A percentile compares a stretch with the other conserved stretches of the same genome.
Conservation (phyloP, 2,329 filamentous ascomycete genomes). For the Leptographium galeiforme region DNA sequence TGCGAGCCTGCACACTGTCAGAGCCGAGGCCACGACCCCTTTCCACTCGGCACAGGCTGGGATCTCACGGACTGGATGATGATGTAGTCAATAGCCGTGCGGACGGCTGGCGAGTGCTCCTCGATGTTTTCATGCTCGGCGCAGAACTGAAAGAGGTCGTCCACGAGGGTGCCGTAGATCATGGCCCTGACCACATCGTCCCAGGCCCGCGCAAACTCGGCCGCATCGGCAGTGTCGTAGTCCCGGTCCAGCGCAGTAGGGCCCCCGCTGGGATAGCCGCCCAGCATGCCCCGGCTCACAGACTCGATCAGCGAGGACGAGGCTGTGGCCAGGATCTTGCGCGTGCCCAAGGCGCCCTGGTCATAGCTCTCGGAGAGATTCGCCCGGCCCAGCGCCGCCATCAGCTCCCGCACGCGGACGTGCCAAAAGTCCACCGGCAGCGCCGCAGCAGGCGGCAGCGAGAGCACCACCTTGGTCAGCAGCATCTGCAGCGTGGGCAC, state of each 20-base stretch:
- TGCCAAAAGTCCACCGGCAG: constrained; percentile 54
- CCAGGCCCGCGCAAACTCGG: constrained; percentile 51
- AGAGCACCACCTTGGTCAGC: constrained; percentile 49
- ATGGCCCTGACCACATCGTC: constrained; percentile 51
- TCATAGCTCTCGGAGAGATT: constrained; percentile 73
- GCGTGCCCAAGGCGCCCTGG: constrained; percentile 58
- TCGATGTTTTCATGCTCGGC: constrained; percentile 49
- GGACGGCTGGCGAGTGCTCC: constrained; percentile 46
- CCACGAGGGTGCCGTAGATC: constrained; percentile 54
- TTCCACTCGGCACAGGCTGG: not conserved
- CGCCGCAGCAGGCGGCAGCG: constrained; percentile 51
- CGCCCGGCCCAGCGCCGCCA: constrained; percentile 49
- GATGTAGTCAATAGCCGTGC: constrained; percentile 51
- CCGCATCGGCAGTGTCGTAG: constrained; percentile 46
- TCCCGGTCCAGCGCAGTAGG: constrained; percentile 1
- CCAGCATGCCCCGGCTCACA: constrained; percentile 51
- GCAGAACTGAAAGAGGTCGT: constrained; percentile 49
- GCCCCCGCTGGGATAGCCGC: constrained; percentile 33
- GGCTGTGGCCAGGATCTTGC: constrained; percentile 63
- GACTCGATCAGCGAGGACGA: constrained; percentile 57
- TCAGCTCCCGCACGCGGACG: constrained; percentile 43
- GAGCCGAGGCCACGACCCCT: not conserved
- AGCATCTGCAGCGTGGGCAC: constrained; percentile 57
- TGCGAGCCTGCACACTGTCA: constrained; percentile 39
- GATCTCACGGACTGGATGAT: constrained; percentile 45